Evolutionary conservation across 2,329 filamentous ascomycete genomes (phyloP).

Genomic region (Madurella fahalii): DNA sequence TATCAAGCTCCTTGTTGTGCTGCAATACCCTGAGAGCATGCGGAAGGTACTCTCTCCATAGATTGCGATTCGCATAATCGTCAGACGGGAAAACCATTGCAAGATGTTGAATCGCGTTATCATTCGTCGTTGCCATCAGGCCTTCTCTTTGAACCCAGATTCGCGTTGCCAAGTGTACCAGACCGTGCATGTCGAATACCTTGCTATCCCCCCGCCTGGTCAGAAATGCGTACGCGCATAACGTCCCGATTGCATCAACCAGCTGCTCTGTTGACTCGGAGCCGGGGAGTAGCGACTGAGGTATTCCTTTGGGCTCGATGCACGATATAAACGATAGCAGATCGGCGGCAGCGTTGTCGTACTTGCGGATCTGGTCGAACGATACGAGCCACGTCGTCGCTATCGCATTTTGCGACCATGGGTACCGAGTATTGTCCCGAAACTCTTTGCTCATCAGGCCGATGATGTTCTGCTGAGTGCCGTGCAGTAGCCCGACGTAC

Average conservation of each 20-base stretch:
- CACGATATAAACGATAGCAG: slow-evolving; percentile 38
- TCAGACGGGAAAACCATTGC: slow-evolving; percentile 8
- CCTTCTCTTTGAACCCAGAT: slow-evolving; percentile 28
- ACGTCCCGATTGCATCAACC: slow-evolving; percentile 30
- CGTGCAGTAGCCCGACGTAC: slow-evolving; percentile 34
- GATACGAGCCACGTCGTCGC: slow-evolving; percentile 32
- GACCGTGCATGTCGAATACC: slow-evolving; percentile 35
- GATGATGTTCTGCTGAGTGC: slow-evolving; percentile 30
- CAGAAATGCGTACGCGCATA: slow-evolving; percentile 34
- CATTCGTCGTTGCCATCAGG: not conserved
- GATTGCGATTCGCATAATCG: slow-evolving; percentile 14
- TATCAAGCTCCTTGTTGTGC: slow-evolving; percentile 14
- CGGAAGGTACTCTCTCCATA: slow-evolving; percentile 28
- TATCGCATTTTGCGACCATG: slow-evolving; percentile 11
- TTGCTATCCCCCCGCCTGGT: slow-evolving; percentile 21
- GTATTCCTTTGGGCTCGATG: slow-evolving; percentile 36
- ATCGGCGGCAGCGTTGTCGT: slow-evolving; percentile 30
- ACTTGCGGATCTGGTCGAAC: slow-evolving; percentile 34
- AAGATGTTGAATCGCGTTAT: slow-evolving; percentile 17
- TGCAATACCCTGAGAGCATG: slow-evolving; percentile 27
- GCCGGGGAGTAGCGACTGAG: slow-evolving; percentile 30
- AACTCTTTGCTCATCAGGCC: slow-evolving; percentile 34
- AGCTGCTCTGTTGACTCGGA: slow-evolving; percentile 13
- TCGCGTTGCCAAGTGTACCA: slow-evolving; percentile 33
- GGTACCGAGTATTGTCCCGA: slow-evolving; percentile 19